A percentile compares a stretch with the other conserved stretches of the same genome.
Evolutionary conservation across 257 asterid species (phyloP).

Genomic region (Nicotiana tomentosiformis): DNA sequence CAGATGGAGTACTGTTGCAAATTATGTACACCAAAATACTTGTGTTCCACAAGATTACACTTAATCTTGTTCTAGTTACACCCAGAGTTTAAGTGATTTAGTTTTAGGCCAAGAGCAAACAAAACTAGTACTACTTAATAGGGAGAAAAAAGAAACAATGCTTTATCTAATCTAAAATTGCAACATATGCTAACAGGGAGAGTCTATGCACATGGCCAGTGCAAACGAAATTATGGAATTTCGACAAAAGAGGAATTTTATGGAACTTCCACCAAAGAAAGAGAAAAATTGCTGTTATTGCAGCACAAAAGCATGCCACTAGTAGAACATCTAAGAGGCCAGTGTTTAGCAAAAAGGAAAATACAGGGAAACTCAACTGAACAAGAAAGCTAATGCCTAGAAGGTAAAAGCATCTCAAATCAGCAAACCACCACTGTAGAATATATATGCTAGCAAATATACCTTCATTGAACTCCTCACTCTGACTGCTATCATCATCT

Average conservation of each 20-base stretch:
- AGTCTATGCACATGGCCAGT: not conserved
- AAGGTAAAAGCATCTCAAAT: not conserved
- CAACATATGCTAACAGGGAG: too few species aligned
- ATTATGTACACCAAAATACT: not conserved
- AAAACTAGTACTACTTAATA: not conserved
- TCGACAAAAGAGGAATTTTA: not conserved
- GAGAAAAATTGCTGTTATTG: not conserved
- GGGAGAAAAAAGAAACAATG: not conserved
- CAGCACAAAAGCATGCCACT: not conserved
- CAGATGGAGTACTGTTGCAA: not conserved
- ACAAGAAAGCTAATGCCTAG: not conserved
- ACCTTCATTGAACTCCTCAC: conserved; percentile 79
- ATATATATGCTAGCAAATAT: conserved; percentile 12
- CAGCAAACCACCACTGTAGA: not conserved
- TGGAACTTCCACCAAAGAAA: not conserved
- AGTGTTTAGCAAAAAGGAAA: not conserved
- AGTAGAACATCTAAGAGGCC: not conserved
- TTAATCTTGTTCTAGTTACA: not conserved
- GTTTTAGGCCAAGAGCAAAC: not conserved
- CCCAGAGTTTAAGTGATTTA: not conserved
- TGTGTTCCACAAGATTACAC: not conserved
- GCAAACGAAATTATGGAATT: not conserved
- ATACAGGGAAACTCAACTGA: not conserved
- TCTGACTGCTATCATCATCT: conserved; percentile 34
- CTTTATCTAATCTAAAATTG: too few species aligned